Percentiles rank a stretch among this genome's conserved stretches.
Evolutionary conservation across 1,139 yeast species (phyloP).

Genomic region (Yamadazyma dendronema): DNA sequence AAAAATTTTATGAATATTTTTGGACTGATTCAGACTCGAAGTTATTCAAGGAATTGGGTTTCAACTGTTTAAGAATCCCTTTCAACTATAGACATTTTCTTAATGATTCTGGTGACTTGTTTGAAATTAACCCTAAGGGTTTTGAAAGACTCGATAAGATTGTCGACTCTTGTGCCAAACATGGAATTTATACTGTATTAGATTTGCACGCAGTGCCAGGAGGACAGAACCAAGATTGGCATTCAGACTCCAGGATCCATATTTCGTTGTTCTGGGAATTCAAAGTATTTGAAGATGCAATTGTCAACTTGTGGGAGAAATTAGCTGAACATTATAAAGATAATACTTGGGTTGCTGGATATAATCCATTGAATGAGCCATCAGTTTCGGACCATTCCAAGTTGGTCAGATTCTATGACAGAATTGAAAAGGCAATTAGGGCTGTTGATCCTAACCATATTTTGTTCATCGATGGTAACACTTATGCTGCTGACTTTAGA

Average conservation of each 20-base stretch:
- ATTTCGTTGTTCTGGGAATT: constrained; percentile 46
- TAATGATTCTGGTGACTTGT: constrained; percentile 40
- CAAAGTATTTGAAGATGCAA: constrained; percentile 41
- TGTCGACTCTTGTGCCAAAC: constrained; percentile 36
- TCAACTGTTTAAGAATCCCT: constrained; percentile 46
- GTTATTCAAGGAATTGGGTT: constrained; percentile 37
- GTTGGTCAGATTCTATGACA: constrained; percentile 33
- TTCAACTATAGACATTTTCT: constrained; percentile 47
- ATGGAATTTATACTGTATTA: constrained; percentile 41
- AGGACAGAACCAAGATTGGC: constrained; percentile 53
- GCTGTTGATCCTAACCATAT: constrained; percentile 43
- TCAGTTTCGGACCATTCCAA: constrained; percentile 38
- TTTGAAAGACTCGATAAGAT: constrained; percentile 39
- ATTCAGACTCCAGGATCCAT: constrained; percentile 42
- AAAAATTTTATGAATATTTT: constrained; percentile 46
- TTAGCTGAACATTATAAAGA: constrained; percentile 41
- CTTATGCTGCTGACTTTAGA: constrained; percentile 47
- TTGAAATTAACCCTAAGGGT: constrained; percentile 36
- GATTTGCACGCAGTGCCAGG: constrained; percentile 49
- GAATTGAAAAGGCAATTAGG: constrained; percentile 35
- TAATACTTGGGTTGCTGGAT: constrained; percentile 47
- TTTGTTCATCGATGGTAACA: constrained; percentile 45
- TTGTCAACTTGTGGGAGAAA: constrained; percentile 39
- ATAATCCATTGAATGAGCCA: constrained; percentile 49
- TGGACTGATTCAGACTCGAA: constrained; percentile 46